These are phyloP conservation scores for Pythium utonaiense DNA, from an alignment of 352 stramenopile species.

Conservation along the genomic window DNA sequence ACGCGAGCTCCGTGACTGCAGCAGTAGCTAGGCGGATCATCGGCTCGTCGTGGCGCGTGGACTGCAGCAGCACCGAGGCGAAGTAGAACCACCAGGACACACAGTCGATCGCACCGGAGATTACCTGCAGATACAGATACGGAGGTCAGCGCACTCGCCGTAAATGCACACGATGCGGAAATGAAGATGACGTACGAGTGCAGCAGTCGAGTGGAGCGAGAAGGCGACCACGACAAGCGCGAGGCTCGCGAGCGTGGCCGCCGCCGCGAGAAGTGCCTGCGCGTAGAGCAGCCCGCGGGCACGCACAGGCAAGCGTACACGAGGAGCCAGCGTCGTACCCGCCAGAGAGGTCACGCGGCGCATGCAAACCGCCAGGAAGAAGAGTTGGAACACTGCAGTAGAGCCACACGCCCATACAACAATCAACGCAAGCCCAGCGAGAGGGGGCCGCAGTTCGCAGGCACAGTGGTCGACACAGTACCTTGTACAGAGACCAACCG, in stretches of 20 bases:
- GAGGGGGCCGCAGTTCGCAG: too few relatives aligned
- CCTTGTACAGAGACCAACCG: slow-evolving; percentile 20
- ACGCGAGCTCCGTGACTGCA: slow-evolving; percentile 19
- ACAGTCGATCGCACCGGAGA: slow-evolving; percentile 23
- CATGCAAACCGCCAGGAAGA: slow-evolving; percentile 38
- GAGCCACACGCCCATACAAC: too few relatives aligned
- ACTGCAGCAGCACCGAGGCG: slow-evolving; percentile 22
- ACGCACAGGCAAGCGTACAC: background rate
- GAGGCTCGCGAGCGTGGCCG: slow-evolving; percentile 24
- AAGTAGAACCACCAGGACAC: slow-evolving; percentile 38
- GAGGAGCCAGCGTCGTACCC: background rate
- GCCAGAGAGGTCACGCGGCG: slow-evolving; percentile 33
- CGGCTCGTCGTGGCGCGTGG: background rate
- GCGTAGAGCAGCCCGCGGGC: slow-evolving; percentile 22
- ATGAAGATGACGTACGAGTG: slow-evolving; percentile 27
- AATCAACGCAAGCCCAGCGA: too few relatives aligned
- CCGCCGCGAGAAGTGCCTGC: slow-evolving; percentile 29
- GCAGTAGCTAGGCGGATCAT: slow-evolving; percentile 12
- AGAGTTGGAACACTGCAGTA: slow-evolving; percentile 29
- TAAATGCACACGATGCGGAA: too few relatives aligned
- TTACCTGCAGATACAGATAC: slow-evolving; percentile 1
- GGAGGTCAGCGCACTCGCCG: too few relatives aligned
- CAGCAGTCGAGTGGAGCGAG: slow-evolving; percentile 27
- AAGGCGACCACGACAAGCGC: slow-evolving; percentile 24
- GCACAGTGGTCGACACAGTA: too few relatives aligned